These are phyloP conservation scores for Starmerella roubikii DNA, from an alignment of 805 yeast genomes.

Conservation along the genomic window DNA sequence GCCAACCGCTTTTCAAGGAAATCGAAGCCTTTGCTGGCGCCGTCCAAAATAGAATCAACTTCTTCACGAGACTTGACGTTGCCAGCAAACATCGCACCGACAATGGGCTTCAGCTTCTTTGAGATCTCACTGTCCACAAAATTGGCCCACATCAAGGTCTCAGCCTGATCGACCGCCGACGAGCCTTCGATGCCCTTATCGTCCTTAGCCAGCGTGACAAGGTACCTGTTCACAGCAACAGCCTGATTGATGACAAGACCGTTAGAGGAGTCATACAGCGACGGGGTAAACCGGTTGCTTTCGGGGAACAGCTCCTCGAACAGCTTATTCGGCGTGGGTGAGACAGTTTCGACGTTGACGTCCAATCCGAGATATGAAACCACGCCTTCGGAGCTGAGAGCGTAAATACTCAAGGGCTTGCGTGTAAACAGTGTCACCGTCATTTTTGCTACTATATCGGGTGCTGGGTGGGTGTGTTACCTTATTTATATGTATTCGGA, in stretches of 20 bases:
- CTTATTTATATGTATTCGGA: too few relatives aligned
- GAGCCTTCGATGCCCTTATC: slow-evolving; percentile 16
- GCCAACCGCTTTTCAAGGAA: slow-evolving; percentile 35
- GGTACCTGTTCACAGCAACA: slow-evolving; percentile 19
- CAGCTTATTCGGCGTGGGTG: slow-evolving; percentile 7
- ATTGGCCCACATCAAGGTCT: slow-evolving; percentile 64
- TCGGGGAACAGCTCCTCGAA: slow-evolving; percentile 14
- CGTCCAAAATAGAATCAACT: slow-evolving; percentile 34
- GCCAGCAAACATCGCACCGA: slow-evolving; percentile 48
- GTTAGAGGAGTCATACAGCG: slow-evolving; percentile 13
- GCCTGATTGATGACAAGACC: slow-evolving; percentile 15
- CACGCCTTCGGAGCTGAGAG: slow-evolving; percentile 16
- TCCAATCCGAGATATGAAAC: slow-evolving; percentile 16
- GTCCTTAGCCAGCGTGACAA: slow-evolving; percentile 17
- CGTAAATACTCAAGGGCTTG: slow-evolving; percentile 12
- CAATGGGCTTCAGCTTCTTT: slow-evolving; percentile 33
- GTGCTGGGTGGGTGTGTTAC: too few relatives aligned
- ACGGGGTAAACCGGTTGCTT: slow-evolving; percentile 16
- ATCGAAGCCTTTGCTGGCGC: slow-evolving; percentile 18
- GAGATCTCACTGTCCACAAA: slow-evolving; percentile 57
- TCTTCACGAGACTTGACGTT: slow-evolving; percentile 66
- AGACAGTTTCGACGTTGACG: slow-evolving; percentile 11
- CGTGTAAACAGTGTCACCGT: slow-evolving; percentile 18
- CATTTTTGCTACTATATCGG: too few relatives aligned
- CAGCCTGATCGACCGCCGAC: slow-evolving; percentile 11